Conservation (phyloP, 306 rosid species). For the Lagenaria siceraria region DNA sequence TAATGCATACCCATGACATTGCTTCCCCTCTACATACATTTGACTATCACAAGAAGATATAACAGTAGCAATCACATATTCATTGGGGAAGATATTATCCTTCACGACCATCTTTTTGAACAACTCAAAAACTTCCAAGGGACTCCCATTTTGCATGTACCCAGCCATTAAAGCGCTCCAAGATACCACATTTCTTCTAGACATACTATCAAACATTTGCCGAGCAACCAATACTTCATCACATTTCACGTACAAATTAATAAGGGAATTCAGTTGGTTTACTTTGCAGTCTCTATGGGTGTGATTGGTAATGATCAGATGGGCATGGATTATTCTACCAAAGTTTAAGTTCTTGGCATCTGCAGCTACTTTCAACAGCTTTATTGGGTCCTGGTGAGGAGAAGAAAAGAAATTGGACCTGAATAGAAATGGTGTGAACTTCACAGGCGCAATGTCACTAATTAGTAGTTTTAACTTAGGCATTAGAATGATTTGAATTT, state of each 20-base stretch:
- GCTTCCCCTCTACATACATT: conserved; percentile 4
- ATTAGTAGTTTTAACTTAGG: too few species aligned
- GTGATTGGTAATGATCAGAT: conserved; percentile 6
- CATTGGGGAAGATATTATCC: background rate
- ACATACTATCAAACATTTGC: conserved; percentile 6
- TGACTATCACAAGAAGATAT: conserved; percentile 5
- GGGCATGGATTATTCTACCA: conserved; percentile 11
- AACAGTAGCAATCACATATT: conserved; percentile 3
- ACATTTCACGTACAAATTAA: conserved; percentile 13
- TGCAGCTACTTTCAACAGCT: conserved; percentile 11
- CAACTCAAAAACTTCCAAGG: background rate
- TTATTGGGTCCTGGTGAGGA: background rate
- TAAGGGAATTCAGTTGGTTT: background rate
- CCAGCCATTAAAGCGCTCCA: conserved; percentile 17
- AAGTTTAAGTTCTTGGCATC: conserved; percentile 9
- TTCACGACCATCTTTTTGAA: background rate
- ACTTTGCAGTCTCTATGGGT: background rate
- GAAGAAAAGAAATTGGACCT: background rate
- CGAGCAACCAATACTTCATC: conserved; percentile 4
- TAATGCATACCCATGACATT: conserved; percentile 7
- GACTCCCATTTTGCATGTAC: conserved; percentile 2
- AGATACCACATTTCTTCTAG: conserved; percentile 10
- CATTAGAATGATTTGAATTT: too few species aligned
- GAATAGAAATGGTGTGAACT: background rate
- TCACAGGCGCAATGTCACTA: too few species aligned